A percentile compares a stretch with the other conserved stretches of the same genome.
These are phyloP conservation scores for Decorospora gaudefroyi DNA, from an alignment of 2,329 filamentous ascomycete species.

Conservation along the genomic window DNA sequence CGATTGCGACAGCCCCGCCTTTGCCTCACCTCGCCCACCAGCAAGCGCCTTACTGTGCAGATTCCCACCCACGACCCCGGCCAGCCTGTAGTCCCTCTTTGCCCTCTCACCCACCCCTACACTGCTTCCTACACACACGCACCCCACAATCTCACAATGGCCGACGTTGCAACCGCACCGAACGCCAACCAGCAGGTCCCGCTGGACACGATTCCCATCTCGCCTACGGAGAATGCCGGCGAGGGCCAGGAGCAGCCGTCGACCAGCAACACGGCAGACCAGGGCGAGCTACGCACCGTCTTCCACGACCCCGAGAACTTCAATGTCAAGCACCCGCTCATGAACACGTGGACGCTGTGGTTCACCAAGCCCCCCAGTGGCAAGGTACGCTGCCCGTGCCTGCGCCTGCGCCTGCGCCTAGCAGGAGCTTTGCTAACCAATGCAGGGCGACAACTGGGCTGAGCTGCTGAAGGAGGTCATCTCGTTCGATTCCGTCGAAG, in stretches of 20 bases:
- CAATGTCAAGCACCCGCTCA: conserved; percentile 98
- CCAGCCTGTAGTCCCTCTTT: conserved; percentile 8
- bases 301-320: conserved; percentile 99
- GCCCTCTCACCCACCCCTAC: conserved; percentile 4
- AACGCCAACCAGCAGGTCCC: conserved; percentile 56
- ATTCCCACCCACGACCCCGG: conserved; percentile 20
- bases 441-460: conserved; percentile 95
- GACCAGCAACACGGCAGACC: conserved; percentile 49
- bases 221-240: conserved; percentile 54
- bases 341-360: conserved; percentile 98
- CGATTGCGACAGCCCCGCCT: conserved; percentile 36
- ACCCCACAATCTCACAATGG: conserved; percentile 33
- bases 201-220: conserved; percentile 61
- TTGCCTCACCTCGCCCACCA: conserved; percentile 23
- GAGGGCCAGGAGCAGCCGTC: conserved; percentile 47
- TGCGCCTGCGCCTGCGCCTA: neutral
- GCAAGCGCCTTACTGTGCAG: conserved; percentile 21
- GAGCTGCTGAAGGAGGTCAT: conserved; percentile 98
- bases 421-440: conserved; percentile 27
- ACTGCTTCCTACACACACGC: too few species aligned
- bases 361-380: conserved; percentile 97
- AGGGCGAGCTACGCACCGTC: conserved; percentile 77
- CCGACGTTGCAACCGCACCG: conserved; percentile 44
- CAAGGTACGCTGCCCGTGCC: conserved; percentile 65
- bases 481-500: conserved; percentile 97